Evolutionary conservation across 805 yeast genomes (phyloP), one percentile per base, ranked within the genome.

Genomic region (Pachysolen tannophilus): DNA sequence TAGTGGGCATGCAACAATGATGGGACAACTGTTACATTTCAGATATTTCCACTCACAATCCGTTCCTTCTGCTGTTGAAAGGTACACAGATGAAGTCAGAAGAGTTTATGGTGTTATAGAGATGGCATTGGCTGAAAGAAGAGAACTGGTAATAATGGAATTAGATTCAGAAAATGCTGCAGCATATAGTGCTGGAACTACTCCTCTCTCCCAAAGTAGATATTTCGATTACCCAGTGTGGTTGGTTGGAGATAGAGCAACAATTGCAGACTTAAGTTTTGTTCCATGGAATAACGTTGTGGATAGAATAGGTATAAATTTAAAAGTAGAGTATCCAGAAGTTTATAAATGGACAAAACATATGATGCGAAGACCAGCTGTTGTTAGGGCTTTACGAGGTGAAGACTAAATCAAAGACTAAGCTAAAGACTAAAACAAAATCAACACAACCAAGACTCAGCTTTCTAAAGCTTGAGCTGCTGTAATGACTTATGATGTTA

Each of bases 221-320:
- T 86, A 82, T 62, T 85, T 86, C 50, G 95, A 87, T 49, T 81
- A 84, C 50, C 95, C 96, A 2, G 90, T 88, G 20, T 88, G 97
- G 97, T 67, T 88, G 23, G 96, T 87, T 10, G 94, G 95, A 19
- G 95, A 87, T 48, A 61, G 69, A 30, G 69, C 78, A 32, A 74
- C 96, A 2, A 78, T 88, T 30, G 97, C 97, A 3, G 97, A 88
- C 58, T 66, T 88, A 50, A 75, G 90, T 16, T 88, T 88, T 61
- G 95, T 88, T 20, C 94, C 97, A 11, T 88, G 97, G 97, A 88
- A 88, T 57, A 88, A 87, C 50, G 96, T 88, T 13, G 94, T 88
- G 35, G 95, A 84, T 55, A 69, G 95, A 49, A 82, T 88, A 36
- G 97, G 96, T 6, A 85, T 88, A 43, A 84, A 83, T 49, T 72